Evolutionary conservation across 805 yeast genomes (phyloP).

Genomic region (Jamesozyma hellenica): DNA sequence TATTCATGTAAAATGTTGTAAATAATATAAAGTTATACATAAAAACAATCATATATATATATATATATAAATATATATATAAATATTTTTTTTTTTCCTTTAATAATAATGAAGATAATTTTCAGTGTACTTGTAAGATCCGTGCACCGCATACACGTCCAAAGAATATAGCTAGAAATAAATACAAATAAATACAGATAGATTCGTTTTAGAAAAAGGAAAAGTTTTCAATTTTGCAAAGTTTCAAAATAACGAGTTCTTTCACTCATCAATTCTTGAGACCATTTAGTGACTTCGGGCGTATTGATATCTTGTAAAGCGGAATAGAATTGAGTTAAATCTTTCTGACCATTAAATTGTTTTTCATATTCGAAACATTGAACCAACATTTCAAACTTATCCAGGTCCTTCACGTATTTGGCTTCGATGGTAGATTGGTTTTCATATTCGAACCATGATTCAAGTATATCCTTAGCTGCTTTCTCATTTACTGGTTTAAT

Average conservation of each 20-base stretch:
- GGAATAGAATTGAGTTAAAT: slow-evolving; percentile 57
- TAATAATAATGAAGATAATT: too few relatives aligned
- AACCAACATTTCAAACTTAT: slow-evolving; percentile 78
- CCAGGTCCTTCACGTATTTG: slow-evolving; percentile 82
- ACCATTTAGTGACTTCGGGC: slow-evolving; percentile 57
- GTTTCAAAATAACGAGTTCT: slow-evolving; percentile 24
- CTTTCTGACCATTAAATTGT: slow-evolving; percentile 42
- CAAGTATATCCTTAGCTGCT: slow-evolving; percentile 56
- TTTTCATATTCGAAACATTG: slow-evolving; percentile 82
- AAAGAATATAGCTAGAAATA: too few relatives aligned
- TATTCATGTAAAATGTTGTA: not conserved
- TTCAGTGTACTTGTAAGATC: too few relatives aligned
- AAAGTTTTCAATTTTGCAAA: too few relatives aligned
- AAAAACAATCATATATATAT: too few relatives aligned
- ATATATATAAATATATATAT: too few relatives aligned
- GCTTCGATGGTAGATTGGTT: slow-evolving; percentile 75
- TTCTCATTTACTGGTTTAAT: slow-evolving; percentile 51
- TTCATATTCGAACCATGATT: slow-evolving; percentile 85
- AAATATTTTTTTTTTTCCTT: too few relatives aligned
- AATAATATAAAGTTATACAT: too few relatives aligned
- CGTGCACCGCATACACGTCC: too few relatives aligned
- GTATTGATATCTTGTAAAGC: slow-evolving; percentile 58
- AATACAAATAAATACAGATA: too few relatives aligned
- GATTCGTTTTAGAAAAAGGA: too few relatives aligned
- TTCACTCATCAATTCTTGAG: slow-evolving; percentile 45